Evolutionary conservation across 352 stramenopile species (phyloP), one percentile per base, ranked within the genome.

Genomic region (Phytophthora citricola): DNA sequence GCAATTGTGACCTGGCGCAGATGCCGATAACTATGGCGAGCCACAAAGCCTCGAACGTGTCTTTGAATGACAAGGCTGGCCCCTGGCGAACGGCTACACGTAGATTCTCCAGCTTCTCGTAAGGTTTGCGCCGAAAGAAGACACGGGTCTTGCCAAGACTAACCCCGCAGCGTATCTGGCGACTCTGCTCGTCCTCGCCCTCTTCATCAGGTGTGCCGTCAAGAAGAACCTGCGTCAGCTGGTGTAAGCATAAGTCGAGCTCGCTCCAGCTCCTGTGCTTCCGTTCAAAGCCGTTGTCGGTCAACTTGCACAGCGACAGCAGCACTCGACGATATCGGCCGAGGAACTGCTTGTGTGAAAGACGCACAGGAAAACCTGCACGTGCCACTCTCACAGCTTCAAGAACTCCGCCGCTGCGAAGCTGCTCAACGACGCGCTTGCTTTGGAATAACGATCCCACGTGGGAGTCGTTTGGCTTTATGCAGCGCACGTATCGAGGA

Each of bases 401-500:
- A 14, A 97, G 69, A 34, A 97, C 91, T 27, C 91, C 91, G 9
- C 87, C 89, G 52, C 88, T 94, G 26, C 85, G 84, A 11, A 97
- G 69, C 57, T 97, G 91, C 46, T 97, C 89, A 7, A 95, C 79
- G 10, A 96, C 83, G 36, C 87, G 83, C 6, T 63, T 58, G 14
- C 75, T 79, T 41, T 83, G 45, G 63, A 99, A 99, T 20, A 73
- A 43, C 2, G 78, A 79, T n/a, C 71, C 59, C 29, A 76, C 63
- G 51, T 91, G 90, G 1, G 38, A 59, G 76, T 99, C 95, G 70
- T 99, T 99, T 31, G 98, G 97, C 70, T 99, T 99, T 38, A 99
- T 91, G 72, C 98, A 99, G 58, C 97, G 95, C 55, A 99, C 95
- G 77, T 99, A 99, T 78, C 99, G 97, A 40, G 97, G 97, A 24